These are phyloP conservation scores for Pleoardoris graminearum DNA, from an alignment of 2,329 filamentous ascomycete genomes.

Conservation along the genomic window DNA sequence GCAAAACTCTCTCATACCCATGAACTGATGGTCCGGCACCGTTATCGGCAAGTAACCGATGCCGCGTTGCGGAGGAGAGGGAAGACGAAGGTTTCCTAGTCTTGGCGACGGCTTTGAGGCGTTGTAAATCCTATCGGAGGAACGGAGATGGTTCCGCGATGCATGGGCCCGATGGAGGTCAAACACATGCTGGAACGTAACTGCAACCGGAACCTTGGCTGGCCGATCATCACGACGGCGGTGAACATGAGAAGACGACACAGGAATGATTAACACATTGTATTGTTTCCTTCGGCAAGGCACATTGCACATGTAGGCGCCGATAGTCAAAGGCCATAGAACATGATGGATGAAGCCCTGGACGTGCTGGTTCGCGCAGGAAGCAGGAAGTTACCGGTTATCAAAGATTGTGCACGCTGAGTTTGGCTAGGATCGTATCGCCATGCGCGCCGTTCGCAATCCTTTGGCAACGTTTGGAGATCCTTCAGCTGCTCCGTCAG, in stretches of 20 bases:
- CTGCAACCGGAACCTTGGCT: background rate
- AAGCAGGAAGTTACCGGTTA: background rate
- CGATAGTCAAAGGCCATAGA: too few species aligned
- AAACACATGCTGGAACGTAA: background rate
- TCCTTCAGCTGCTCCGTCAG: background rate
- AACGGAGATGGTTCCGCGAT: background rate
- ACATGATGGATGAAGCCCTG: too few species aligned
- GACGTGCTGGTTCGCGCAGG: background rate
- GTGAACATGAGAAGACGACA: too few species aligned
- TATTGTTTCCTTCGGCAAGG: background rate
- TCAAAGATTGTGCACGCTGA: background rate
- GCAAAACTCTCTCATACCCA: too few species aligned
- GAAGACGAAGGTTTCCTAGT: background rate
- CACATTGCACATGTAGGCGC: background rate
- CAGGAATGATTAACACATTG: too few species aligned
- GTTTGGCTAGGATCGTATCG: background rate
- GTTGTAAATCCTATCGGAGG: background rate
- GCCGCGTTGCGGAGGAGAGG: background rate
- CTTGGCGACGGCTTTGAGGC: slow-evolving; percentile 1
- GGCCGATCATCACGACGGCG: background rate
- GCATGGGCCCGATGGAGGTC: background rate
- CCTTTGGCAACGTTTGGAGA: background rate
- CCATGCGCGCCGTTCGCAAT: background rate
- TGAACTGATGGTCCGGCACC: too few species aligned
- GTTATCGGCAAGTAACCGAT: too few species aligned